phyloP scores from a whole-genome alignment of 2,329 filamentous ascomycete species.

The Paecilomyces niveus region DNA sequence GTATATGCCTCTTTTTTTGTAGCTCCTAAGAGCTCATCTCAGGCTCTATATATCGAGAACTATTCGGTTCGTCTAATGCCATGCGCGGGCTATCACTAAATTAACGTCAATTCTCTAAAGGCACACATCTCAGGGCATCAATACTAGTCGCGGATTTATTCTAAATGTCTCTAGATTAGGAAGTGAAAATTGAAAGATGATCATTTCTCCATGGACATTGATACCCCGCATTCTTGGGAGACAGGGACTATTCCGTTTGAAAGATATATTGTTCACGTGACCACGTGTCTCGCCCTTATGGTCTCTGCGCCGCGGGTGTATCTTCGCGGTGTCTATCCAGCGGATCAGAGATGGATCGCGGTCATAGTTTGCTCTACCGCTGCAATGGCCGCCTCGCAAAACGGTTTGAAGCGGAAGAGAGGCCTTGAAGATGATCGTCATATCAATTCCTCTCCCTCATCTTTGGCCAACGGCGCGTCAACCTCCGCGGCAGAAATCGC shows the following conservation, averaged over 20 bases:
- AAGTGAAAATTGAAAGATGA: too few species aligned
- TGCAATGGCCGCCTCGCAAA: neutral
- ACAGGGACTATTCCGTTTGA: constrained; percentile 2
- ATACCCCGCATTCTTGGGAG: too few species aligned
- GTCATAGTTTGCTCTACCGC: neutral
- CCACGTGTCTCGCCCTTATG: neutral
- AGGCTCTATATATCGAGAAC: too few species aligned
- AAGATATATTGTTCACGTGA: neutral
- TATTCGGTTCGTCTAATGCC: too few species aligned
- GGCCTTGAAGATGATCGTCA: constrained; percentile 2
- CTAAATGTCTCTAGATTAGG: too few species aligned
- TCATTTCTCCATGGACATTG: too few species aligned
- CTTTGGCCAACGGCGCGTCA: neutral
- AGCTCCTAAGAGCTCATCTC: too few species aligned
- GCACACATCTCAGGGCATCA: too few species aligned
- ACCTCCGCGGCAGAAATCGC: constrained; percentile 1
- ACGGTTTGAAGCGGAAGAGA: constrained; percentile 14
- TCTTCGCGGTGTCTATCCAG: neutral
- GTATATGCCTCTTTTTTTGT: too few species aligned
- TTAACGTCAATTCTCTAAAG: too few species aligned
- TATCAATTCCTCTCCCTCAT: neutral
- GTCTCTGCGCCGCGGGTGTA: neutral
- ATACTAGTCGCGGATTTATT: too few species aligned
- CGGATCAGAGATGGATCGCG: neutral
- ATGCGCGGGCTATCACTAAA: too few species aligned